phyloP scores from a whole-genome alignment of 345 rosid genomes.

The Camelina laxa region DNA sequence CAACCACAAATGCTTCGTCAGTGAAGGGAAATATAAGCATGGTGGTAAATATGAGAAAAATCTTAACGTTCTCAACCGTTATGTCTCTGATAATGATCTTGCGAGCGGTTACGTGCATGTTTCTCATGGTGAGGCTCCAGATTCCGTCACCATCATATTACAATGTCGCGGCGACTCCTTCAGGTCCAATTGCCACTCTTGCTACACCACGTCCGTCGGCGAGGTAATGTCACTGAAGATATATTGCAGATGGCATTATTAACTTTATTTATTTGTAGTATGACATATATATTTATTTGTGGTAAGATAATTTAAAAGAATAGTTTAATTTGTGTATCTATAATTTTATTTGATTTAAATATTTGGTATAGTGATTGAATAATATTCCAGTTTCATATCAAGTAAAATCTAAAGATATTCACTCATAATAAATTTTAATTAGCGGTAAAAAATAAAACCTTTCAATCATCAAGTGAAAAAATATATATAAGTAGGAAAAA shows the following conservation, averaged over 20 bases:
- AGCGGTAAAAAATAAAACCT: no score
- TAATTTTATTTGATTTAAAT: no score
- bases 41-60: constrained; percentile 41
- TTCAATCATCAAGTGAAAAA: no score
- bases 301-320: no score
- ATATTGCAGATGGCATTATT: no score
- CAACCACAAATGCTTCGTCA: constrained; percentile 42
- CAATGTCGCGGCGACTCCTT: neutral
- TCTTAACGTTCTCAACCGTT: constrained; percentile 48
- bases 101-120: neutral
- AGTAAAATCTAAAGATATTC: no score
- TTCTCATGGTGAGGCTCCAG: neutral
- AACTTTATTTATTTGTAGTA: no score
- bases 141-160: constrained; percentile 29
- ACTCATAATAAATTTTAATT: no score
- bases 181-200: neutral
- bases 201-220: neutral
- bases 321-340: no score
- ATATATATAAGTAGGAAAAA: no score
- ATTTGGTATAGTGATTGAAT: neutral
- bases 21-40: constrained; percentile 40
- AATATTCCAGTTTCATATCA: no score
- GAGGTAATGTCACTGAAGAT: neutral
- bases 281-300: no score
- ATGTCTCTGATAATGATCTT: neutral